Base-by-base conservation (phyloP, 2,329 filamentous ascomycete species). In the Cercospora zeae-maydis region DNA sequence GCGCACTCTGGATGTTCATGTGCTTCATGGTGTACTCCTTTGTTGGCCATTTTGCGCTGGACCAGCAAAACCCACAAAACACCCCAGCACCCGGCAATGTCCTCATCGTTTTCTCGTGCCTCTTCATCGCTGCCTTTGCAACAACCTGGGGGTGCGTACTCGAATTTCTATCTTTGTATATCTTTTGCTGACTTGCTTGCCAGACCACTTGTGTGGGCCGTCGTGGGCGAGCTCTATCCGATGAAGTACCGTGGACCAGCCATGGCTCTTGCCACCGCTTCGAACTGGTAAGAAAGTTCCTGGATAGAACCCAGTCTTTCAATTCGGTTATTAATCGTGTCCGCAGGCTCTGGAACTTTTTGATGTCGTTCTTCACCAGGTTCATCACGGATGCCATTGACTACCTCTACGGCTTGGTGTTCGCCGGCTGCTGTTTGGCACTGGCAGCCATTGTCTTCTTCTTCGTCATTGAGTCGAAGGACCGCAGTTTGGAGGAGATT, bases 11-110 rank as follows among this genome's bases (percentile, higher is more conserved):
- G 73, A 73, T 73, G 63, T 72, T 74, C 65, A 71, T 75, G 67
- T 75, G 91, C 75, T 92, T 92, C 76, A 76, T 89, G 70, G 80
- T 90, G 63, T 83, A 87, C 64, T 68, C 74, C 5, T 72, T 72
- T 19, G 72, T 75, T 16, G 71, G 73, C 42, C 64, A 71, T 53
- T 74, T 70, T 51, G 58, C 65, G n/a, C 66, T 73, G 19, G 63
- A 69, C 59, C 61, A 68, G 3, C 56, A 36, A 3, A 47, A 52
- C 11, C 66, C 66, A 9, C 24, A 62, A 11, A 71, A 70, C 42
- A 70, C 69, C 13, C 68, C 69, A 4, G 65, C 66, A 10, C 68
- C 73, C 14, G 73, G 73, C 34, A 74, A 70, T 59, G 68, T 73
- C 36, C 68, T 76, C 42, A 75, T 76, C 54, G 72, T 75, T 51